A percentile compares a stretch with the other conserved stretches of the same genome.
Evolutionary conservation across 192 early-diverging fungal genomes (phyloP).

Genomic region (Rhizophagus clarus): DNA sequence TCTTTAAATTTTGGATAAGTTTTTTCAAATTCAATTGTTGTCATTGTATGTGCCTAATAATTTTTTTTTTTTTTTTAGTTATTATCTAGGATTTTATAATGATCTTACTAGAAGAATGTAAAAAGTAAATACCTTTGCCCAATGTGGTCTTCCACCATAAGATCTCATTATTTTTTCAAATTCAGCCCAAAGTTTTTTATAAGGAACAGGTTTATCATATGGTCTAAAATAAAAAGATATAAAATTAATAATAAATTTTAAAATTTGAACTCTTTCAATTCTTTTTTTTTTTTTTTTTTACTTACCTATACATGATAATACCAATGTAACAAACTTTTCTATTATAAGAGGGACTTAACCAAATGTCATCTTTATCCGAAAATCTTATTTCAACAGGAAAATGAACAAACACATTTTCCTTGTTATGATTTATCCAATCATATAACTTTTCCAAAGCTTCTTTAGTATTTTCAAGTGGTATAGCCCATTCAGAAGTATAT

Average conservation of each 20-base stretch:
- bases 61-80: background rate
- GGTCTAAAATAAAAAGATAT: constrained; percentile 58
- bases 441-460: constrained; percentile 58
- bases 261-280: background rate
- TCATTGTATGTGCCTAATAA: constrained; percentile 59
- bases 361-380: constrained; percentile 65
- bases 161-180: constrained; percentile 75
- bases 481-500: constrained; percentile 79
- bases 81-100: background rate
- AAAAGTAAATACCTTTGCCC: constrained; percentile 62
- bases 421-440: constrained; percentile 51
- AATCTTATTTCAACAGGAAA: constrained; percentile 77
- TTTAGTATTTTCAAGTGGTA: constrained; percentile 59
- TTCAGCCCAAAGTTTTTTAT: constrained; percentile 69
- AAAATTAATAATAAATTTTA: no score
- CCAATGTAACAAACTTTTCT: constrained; percentile 74
- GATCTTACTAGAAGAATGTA: background rate
- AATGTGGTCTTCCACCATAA: constrained; percentile 69
- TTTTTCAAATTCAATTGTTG: constrained; percentile 48
- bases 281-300: no score
- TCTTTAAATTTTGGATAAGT: constrained; percentile 66
- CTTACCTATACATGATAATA: constrained; percentile 69
- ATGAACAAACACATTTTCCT: constrained; percentile 49
- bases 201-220: constrained; percentile 64
- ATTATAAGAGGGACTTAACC: constrained; percentile 70